Percentiles rank a stretch among this genome's conserved stretches.
These are phyloP conservation scores for Ophiostoma perfectum DNA, from an alignment of 2,329 filamentous ascomycete genomes.

Conservation along the genomic window DNA sequence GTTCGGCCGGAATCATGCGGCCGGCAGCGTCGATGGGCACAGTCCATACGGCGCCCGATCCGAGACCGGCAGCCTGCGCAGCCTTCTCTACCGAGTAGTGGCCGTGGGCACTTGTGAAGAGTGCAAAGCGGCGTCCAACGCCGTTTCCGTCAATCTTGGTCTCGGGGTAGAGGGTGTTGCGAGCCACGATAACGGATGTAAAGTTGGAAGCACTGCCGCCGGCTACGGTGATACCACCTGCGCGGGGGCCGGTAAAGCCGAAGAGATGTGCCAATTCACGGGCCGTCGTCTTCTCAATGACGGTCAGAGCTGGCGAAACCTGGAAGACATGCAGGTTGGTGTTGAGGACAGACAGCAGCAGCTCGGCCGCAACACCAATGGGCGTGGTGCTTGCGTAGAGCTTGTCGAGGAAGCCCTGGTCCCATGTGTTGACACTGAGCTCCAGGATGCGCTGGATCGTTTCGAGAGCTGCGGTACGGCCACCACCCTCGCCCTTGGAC, in stretches of 20 bases:
- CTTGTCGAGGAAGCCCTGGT: constrained; percentile 94
- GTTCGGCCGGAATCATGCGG: constrained; percentile 60
- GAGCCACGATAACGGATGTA: constrained; percentile 77
- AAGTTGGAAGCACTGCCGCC: constrained; percentile 82
- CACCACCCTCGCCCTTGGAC: constrained; percentile 50
- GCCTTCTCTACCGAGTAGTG: constrained; percentile 96
- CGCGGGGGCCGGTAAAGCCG: constrained; percentile 63
- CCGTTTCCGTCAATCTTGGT: constrained; percentile 70
- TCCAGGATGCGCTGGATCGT: constrained; percentile 65
- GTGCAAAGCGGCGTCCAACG: constrained; percentile 55
- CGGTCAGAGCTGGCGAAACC: constrained; percentile 79
- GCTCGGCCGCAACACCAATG: constrained; percentile 75
- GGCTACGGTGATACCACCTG: constrained; percentile 71
- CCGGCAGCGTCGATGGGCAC: constrained; percentile 70
- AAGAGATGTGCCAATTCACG: constrained; percentile 69
- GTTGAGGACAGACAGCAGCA: constrained; percentile 80
- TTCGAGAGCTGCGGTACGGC: constrained; percentile 68
- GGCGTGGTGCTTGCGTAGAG: constrained; percentile 87
- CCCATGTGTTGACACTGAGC: constrained; percentile 97
- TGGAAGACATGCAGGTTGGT: constrained; percentile 94
- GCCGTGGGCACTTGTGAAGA: constrained; percentile 85
- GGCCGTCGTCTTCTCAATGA: constrained; percentile 81
- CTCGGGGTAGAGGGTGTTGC: constrained; percentile 76
- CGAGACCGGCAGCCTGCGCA: constrained; percentile 83
- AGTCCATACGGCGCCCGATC: constrained; percentile 63